Evolutionary conservation across 352 stramenopile species (phyloP), one percentile per base, ranked within the genome.

Genomic region (Phytopythium chamaehyphon): DNA sequence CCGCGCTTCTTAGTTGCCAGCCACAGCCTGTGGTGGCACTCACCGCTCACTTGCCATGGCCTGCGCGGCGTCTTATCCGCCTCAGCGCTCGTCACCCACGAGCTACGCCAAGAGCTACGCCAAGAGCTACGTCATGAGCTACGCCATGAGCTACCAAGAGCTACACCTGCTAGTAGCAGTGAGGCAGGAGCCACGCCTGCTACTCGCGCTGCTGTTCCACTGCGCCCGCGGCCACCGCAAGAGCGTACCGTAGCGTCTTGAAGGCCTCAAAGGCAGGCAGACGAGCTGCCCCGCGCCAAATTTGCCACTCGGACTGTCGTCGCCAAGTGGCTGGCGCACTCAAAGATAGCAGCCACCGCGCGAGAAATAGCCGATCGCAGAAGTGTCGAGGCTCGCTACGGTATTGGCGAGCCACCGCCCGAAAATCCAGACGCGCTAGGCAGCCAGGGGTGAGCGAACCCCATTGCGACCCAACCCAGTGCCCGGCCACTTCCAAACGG

Each of bases 281-380:
- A 22, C 38, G 8, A 18, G 38, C 2, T 18, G 37, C 2, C 14
- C 15, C 6, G 16, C 39, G 39, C 38, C 38, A 22, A 33, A 33
- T 33, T 33, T 33, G 28, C 28, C 28, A 33, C 28, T 33, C 5
- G 28, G 28, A 5, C 28, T 33, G 28, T 33, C 28, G 28, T 9
- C 28, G 5, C 28, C 28, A 9, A 5, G 5, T 33, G 28, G 28
- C 28, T 33, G 28, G 28, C 19, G 22, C n/a, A 24, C 40, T 28
- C 16, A 33, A 11, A 26, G 19, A 31, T 31, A 11, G 21, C 40
- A 47, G 21, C 40, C 40, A 47, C 18, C 21, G 40, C 2, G 38
- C 24, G 19, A 45, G 31, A 36, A 47, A 47, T 47, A 47, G 42
- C 22, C n/a, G n/a, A n/a, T n/a, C n/a, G n/a, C n/a, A n/a, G n/a